Conservation (phyloP, 202 grass and related monocot species). For the Eragrostis tef region DNA sequence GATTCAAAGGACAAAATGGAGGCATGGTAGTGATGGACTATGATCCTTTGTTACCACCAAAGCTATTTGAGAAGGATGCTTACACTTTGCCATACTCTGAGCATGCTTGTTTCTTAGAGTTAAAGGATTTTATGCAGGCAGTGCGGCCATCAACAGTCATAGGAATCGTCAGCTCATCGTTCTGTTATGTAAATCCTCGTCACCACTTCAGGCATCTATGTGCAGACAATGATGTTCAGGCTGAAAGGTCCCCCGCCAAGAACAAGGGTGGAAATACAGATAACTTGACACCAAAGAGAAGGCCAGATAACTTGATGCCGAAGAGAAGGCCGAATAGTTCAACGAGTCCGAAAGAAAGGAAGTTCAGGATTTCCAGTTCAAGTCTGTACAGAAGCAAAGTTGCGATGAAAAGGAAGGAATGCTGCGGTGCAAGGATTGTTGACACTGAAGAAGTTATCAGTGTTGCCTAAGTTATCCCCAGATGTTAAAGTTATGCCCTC, state of each 20-base stretch:
- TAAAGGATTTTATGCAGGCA: slow-evolving; percentile 68
- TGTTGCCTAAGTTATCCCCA: slow-evolving; percentile 30
- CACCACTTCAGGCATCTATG: slow-evolving; percentile 63
- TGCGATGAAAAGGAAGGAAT: slow-evolving; percentile 46
- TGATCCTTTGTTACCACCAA: slow-evolving; percentile 48
- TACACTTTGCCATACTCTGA: slow-evolving; percentile 81
- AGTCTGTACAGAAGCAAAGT: slow-evolving; percentile 51
- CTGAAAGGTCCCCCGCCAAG: slow-evolving; percentile 12
- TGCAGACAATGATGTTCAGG: slow-evolving; percentile 21
- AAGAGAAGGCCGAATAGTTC: slow-evolving; percentile 42
- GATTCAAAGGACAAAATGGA: slow-evolving; percentile 26
- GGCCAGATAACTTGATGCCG: not conserved
- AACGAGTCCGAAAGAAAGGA: not conserved
- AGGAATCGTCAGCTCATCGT: slow-evolving; percentile 67
- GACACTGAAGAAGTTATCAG: slow-evolving; percentile 48
- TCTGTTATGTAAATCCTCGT: slow-evolving; percentile 63
- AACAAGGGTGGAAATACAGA: slow-evolving; percentile 3
- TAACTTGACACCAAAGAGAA: slow-evolving; percentile 35
- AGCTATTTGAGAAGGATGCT: slow-evolving; percentile 63
- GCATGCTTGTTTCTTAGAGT: slow-evolving; percentile 77
- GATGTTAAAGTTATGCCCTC: not conserved
- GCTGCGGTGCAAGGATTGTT: slow-evolving; percentile 38
- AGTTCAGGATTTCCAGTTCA: slow-evolving; percentile 32
- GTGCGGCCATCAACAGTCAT: slow-evolving; percentile 56
- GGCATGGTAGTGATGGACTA: slow-evolving; percentile 33